These are phyloP conservation scores for Lathyrus oleraceus DNA, from an alignment of 306 rosid species.

Conservation along the genomic window DNA sequence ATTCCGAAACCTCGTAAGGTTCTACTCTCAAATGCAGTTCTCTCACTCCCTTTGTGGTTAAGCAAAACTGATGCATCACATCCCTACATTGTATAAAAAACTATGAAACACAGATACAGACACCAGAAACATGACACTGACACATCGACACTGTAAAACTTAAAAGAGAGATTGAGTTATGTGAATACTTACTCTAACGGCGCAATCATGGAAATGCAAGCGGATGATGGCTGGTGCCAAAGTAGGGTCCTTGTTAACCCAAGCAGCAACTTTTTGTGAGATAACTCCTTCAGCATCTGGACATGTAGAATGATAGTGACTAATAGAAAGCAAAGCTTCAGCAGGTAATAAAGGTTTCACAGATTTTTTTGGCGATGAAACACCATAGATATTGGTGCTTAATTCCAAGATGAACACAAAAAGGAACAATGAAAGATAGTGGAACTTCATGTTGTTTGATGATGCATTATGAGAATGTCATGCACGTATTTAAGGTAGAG, in stretches of 20 bases:
- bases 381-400: slow-evolving; percentile 14
- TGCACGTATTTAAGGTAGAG: slow-evolving; percentile 37
- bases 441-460: slow-evolving; percentile 46
- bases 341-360: slow-evolving; percentile 12
- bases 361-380: slow-evolving; percentile 5
- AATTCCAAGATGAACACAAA: slow-evolving; percentile 41
- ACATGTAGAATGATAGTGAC: slow-evolving; percentile 54
- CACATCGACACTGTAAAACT: too few relatives aligned
- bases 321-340: slow-evolving; percentile 48
- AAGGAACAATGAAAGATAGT: slow-evolving; percentile 26
- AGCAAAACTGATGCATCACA: slow-evolving; percentile 80
- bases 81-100: slow-evolving; percentile 50
- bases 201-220: slow-evolving; percentile 84
- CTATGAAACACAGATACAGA: too few relatives aligned
- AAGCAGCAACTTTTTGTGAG: slow-evolving; percentile 54
- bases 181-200: slow-evolving; percentile 58
- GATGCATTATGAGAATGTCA: slow-evolving; percentile 29
- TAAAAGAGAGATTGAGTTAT: slow-evolving; percentile 27
- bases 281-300: slow-evolving; percentile 75
- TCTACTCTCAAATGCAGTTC: slow-evolving; percentile 62
- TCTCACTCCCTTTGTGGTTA: slow-evolving; percentile 58
- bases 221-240: slow-evolving; percentile 76
- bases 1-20: slow-evolving; percentile 69
- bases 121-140: too few relatives aligned
- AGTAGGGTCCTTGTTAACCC: slow-evolving; percentile 65